Evolutionary conservation across 2,329 filamentous ascomycete species (phyloP), one percentile per base, ranked within the genome.

Genomic region (Cladosporium phlei): DNA sequence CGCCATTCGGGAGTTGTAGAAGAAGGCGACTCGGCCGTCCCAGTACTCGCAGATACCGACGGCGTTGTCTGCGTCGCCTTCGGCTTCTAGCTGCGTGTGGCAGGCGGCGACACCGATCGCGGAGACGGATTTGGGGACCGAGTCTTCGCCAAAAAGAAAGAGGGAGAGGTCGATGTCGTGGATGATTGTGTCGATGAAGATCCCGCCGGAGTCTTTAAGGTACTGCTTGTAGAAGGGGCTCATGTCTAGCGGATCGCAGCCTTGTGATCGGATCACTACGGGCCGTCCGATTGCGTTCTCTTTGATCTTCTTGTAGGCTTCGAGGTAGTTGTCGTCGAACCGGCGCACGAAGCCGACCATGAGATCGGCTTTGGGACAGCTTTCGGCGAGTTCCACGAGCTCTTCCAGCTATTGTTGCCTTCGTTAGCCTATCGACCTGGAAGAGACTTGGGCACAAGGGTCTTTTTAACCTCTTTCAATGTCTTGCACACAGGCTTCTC

Each of bases 41-140:
- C 66, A 30, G 61, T 62, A 72, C 48, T 72, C 68, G 20, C 71
- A 64, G 7, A 69, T 61, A 4, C 66, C 70, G 2, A 72, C 61
- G 5, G 61, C 67, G 46, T 71, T 72, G 47, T 72, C 69, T 24
- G 62, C 64, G 45, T 72, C 69, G 10, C 64, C 58, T 44, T 65
- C 53, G 24, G 61, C 52, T n/a, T 60, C 60, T 5, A 71, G 62
- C 20, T 64, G 67, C 19, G 61, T 60, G 38, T 69, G 64, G n/a
- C 64, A 53, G 12, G 62, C 57, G 11, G 63, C 55, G 7, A 62
- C 60, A 5, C 68, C 68, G 20, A 62, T 51, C 2, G 67, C 69
- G 35, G 60, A 66, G 27, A 64, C 59, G 9, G 60, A 61, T 49
- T 69, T 69, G 12, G 66, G 61, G 4, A 59, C 53, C 10, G 63